Percentiles rank a stretch among this genome's conserved stretches.
Conservation (phyloP, 495 filamentous ascomycete species). For the Aspergillus olivimuriae region DNA sequence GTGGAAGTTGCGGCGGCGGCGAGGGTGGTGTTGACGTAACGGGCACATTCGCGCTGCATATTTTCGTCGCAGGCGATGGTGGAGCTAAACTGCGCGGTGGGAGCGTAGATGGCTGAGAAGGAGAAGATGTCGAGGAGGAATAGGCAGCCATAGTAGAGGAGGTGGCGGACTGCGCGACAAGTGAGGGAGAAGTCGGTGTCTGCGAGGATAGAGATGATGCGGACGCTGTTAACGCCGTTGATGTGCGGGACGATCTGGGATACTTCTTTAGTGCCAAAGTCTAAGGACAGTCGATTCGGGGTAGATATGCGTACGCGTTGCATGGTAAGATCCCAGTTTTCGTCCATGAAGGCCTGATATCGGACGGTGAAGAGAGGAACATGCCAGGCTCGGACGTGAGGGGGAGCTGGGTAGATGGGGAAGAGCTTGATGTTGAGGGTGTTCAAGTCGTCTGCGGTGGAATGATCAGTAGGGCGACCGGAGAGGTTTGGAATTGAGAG, state of each 20-base stretch:
- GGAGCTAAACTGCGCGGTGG: slow-evolving; percentile 65
- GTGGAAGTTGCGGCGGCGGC: slow-evolving; percentile 24
- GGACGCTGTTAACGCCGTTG: slow-evolving; percentile 83
- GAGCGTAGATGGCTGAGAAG: slow-evolving; percentile 84
- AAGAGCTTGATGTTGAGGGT: slow-evolving; percentile 96
- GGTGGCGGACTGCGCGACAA: slow-evolving; percentile 75
- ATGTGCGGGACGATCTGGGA: slow-evolving; percentile 66
- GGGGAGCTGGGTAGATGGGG: slow-evolving; percentile 70
- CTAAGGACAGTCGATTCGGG: neutral
- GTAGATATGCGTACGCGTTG: slow-evolving; percentile 44
- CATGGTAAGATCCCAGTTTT: slow-evolving; percentile 88
- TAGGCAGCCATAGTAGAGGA: slow-evolving; percentile 85
- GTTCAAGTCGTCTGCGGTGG: slow-evolving; percentile 70
- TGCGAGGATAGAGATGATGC: slow-evolving; percentile 72
- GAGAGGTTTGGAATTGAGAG: neutral
- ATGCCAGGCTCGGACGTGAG: slow-evolving; percentile 74
- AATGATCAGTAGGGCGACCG: neutral
- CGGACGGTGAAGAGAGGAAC: slow-evolving; percentile 87
- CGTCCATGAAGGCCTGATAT: slow-evolving; percentile 66
- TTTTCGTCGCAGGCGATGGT: slow-evolving; percentile 62
- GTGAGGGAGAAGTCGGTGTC: slow-evolving; percentile 81
- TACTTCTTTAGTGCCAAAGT: neutral
- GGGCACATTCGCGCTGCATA: slow-evolving; percentile 78
- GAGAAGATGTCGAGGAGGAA: slow-evolving; percentile 89
- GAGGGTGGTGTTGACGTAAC: slow-evolving; percentile 61